Percentiles rank a stretch among this genome's conserved stretches.
Conservation (phyloP, 352 stramenopile species). For the Phytopythium chamaehyphon region DNA sequence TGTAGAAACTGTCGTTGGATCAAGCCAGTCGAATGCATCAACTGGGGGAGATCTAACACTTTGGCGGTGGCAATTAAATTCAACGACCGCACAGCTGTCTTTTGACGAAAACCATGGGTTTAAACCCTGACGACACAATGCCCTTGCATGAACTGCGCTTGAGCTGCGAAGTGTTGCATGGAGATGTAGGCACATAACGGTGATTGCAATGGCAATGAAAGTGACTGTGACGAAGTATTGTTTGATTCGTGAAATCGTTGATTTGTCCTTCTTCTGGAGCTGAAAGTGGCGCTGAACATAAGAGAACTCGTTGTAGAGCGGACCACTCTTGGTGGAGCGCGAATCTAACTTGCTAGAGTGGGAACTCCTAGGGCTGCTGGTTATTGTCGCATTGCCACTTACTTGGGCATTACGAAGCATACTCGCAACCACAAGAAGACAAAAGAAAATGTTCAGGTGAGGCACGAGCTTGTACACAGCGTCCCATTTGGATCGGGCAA, state of each 20-base stretch:
- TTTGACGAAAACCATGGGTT: constrained; percentile 35
- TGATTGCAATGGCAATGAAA: no score
- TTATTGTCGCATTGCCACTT: not conserved
- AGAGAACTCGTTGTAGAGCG: no score
- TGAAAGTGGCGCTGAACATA: no score
- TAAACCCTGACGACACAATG: constrained; percentile 22
- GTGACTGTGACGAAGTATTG: no score
- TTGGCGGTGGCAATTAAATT: constrained; percentile 29
- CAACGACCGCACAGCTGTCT: constrained; percentile 29
- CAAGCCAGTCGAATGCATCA: constrained; percentile 9
- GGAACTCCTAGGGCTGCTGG: not conserved
- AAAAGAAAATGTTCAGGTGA: constrained; percentile 31
- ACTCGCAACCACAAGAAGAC: constrained; percentile 16
- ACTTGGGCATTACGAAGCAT: constrained; percentile 6
- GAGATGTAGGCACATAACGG: not conserved
- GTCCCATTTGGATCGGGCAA: constrained; percentile 21
- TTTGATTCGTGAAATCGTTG: no score
- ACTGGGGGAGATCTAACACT: constrained; percentile 5
- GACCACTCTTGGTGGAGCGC: no score
- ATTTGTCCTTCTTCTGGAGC: no score
- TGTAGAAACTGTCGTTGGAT: constrained; percentile 17
- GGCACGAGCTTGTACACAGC: constrained; percentile 27
- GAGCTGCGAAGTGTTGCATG: not conserved
- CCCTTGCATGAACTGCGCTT: not conserved
- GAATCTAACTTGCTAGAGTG: no score